These are phyloP conservation scores for Nephelium lappaceum DNA, from an alignment of 345 rosid genomes.

Conservation along the genomic window DNA sequence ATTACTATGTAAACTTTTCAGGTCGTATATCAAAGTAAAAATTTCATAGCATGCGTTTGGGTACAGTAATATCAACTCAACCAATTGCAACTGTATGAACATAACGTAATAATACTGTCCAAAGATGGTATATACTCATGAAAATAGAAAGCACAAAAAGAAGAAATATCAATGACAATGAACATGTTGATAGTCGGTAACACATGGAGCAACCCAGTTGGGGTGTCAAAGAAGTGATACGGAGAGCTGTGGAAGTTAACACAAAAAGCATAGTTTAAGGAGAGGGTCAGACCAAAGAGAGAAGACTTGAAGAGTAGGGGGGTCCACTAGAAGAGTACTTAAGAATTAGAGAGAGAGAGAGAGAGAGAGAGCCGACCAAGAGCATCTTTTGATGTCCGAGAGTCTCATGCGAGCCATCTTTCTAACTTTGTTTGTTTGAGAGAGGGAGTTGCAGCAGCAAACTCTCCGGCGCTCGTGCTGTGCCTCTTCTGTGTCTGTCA, in stretches of 20 bases:
- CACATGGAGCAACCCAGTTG: slow-evolving; percentile 12
- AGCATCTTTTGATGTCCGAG: slow-evolving; percentile 62
- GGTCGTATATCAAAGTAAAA: not conserved
- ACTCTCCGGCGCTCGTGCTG: slow-evolving; percentile 31
- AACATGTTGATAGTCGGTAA: not conserved
- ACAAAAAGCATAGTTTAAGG: not conserved
- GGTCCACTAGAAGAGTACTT: slow-evolving; percentile 16
- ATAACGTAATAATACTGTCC: not conserved
- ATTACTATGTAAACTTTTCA: too few relatives aligned
- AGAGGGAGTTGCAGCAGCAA: slow-evolving; percentile 14
- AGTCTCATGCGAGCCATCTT: slow-evolving; percentile 31
- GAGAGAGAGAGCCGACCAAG: slow-evolving; percentile 58
- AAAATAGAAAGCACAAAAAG: too few relatives aligned
- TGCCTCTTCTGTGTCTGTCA: slow-evolving; percentile 45
- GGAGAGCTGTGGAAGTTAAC: not conserved
- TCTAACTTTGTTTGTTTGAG: not conserved
- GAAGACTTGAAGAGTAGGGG: slow-evolving; percentile 14
- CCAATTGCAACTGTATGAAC: not conserved
- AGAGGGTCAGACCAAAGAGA: slow-evolving; percentile 29
- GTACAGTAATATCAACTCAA: not conserved
- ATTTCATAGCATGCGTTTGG: not conserved
- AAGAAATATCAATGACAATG: not conserved
- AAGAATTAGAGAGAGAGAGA: slow-evolving; percentile 7
- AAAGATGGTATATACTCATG: not conserved
- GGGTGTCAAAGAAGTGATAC: slow-evolving; percentile 7